Evolutionary conservation across 75 land plant genomes (phyloP), one percentile per base, ranked within the genome.

Genomic region (Cunninghamia lanceolata): DNA sequence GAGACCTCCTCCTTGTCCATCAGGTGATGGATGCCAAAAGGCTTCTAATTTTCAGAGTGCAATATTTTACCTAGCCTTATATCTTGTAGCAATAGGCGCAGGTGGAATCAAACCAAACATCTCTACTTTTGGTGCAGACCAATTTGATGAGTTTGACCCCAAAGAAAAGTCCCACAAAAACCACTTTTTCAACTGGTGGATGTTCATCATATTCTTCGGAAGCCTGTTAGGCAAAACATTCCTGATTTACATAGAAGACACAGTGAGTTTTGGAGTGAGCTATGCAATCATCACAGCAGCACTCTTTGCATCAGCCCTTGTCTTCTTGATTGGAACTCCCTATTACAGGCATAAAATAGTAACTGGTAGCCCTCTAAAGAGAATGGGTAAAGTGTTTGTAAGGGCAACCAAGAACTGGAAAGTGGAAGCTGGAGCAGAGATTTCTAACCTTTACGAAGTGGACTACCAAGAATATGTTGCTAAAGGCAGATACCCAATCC

Each of bases 61-160:
- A 50, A 50, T 13, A 50, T 50, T 50, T 50, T 50, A 50, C 89
- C 56, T 91, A 25, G 85, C 95, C 9, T 96, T 98, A 63, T 98
- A 98, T 90, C 88, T 91, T 82, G 94, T 98, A 80, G 99, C 98
- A 3, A 28, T 98, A 25, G 96, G 98, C 1, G 94, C 96, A 14
- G 99, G 98, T n/a, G 99, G 99, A 28, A 98, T 96, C 88, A 96
- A 96, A 73, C 91, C 99, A 50, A 96, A 94, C 89, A 97, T 98
- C 56, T 95, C 95, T 21, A 94, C 98, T 52, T 94, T 96, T 86
- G 96, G 98, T 9, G 99, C 98, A 0, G 98, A 98, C 87, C 99
- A 98, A 76, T 96, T 98, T 84, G 99, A 98, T 82, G 96, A 50
- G 53, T 50, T 50, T 50, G 53, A 50, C 16, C 53, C 53, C 53